phyloP scores from a whole-genome alignment of 2,329 filamentous ascomycete species.

The Aspergillus chevalieri region DNA sequence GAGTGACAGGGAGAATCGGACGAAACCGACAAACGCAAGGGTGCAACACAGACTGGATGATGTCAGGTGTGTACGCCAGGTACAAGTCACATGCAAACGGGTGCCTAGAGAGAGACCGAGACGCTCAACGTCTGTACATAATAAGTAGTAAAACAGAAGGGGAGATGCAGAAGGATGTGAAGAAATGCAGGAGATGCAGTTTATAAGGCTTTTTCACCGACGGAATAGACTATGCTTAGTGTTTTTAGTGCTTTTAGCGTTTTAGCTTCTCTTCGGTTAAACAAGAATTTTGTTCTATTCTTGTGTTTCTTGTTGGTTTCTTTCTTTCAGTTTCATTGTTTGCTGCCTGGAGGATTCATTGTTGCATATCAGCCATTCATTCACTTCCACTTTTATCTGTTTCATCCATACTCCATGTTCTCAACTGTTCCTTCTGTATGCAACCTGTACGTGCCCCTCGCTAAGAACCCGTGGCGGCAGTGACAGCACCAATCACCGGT shows the following conservation, averaged over 20 bases:
- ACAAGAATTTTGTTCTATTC: no score
- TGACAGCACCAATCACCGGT: neutral
- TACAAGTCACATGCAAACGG: neutral
- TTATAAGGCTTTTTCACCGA: constrained; percentile 8
- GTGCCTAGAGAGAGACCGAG: neutral
- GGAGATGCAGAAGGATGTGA: no score
- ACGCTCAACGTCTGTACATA: neutral
- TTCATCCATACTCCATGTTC: neutral
- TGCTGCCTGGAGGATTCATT: neutral
- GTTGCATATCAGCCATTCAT: neutral
- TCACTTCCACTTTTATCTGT: neutral
- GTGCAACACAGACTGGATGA: no score
- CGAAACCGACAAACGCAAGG: no score
- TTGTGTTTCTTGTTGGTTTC: no score
- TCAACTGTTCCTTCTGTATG: neutral
- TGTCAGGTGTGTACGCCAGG: neutral
- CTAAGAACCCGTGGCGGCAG: neutral
- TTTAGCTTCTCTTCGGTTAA: neutral
- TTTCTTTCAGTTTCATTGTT: no score
- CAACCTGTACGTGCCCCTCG: neutral
- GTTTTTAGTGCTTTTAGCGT: neutral
- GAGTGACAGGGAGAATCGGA: no score
- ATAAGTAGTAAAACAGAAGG: neutral
- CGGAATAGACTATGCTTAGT: neutral
- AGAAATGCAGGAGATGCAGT: constrained; percentile 2